A percentile compares a stretch with the other conserved stretches of the same genome.
phyloP scores from a whole-genome alignment of 805 yeast species.

The Pichia scutulata region DNA sequence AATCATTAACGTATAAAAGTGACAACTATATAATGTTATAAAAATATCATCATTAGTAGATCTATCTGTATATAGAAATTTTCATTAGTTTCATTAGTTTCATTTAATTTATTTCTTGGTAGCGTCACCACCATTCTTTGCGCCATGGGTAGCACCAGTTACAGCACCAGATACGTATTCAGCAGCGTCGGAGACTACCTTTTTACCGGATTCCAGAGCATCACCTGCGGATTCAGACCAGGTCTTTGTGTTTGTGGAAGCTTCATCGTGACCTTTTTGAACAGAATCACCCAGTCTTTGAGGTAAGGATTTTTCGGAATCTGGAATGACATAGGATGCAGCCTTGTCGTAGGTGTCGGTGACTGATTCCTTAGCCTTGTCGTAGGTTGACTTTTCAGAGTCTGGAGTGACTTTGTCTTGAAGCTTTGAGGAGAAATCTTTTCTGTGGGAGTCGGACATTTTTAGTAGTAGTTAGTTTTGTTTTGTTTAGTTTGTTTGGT shows the following conservation, averaged over 20 bases:
- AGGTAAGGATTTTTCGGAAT: slow-evolving; percentile 54
- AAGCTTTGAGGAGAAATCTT: slow-evolving; percentile 61
- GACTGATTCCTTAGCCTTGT: slow-evolving; percentile 65
- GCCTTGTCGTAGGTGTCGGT: slow-evolving; percentile 61
- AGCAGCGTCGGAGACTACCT: slow-evolving; percentile 40
- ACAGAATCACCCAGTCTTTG: slow-evolving; percentile 49
- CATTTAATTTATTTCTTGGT: slow-evolving; percentile 16
- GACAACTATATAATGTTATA: too few relatives aligned
- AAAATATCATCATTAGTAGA: too few relatives aligned
- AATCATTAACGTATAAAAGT: too few relatives aligned
- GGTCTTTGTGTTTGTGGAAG: slow-evolving; percentile 14
- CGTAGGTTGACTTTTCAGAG: slow-evolving; percentile 53
- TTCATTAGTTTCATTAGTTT: too few relatives aligned
- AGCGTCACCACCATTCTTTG: slow-evolving; percentile 15
- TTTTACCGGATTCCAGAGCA: slow-evolving; percentile 42
- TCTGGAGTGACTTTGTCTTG: slow-evolving; percentile 68
- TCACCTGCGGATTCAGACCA: slow-evolving; percentile 38
- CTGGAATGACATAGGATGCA: slow-evolving; percentile 56
- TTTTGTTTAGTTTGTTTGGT: background rate
- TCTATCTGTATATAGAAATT: too few relatives aligned
- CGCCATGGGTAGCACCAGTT: slow-evolving; percentile 44
- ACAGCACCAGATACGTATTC: slow-evolving; percentile 54
- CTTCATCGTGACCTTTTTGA: slow-evolving; percentile 35
- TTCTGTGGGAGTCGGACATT: slow-evolving; percentile 48
- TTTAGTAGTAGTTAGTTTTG: background rate